Base-by-base conservation (phyloP, 768 basidiomycete species). In the Tylopilus rubrobrunneus region DNA sequence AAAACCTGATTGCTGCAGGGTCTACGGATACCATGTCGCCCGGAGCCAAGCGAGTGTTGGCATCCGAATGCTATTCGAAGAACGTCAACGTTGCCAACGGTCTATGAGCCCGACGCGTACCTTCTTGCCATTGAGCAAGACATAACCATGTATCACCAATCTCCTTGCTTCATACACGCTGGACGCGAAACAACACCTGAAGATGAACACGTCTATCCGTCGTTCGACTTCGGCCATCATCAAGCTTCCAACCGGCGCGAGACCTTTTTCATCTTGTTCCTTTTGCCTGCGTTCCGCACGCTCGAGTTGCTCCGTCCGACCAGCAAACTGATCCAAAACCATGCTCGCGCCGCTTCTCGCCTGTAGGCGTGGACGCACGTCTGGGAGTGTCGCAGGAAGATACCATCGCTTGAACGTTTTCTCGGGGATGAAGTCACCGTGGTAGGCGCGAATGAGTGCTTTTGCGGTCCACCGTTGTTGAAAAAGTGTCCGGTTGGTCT, bases 161-260 rank as follows among this genome's bases (percentile, higher is more conserved):
- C 87, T 74, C 61, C 93, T 77, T 4, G 97, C 97, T 61, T 92
- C 87, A 69, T 94, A 97, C 45, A 95, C 87, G 64, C 89, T 93
- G 56, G 84, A 81, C 28, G 86, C 87, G 60, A 98, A 86, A 67
- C 95, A 96, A 52, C 83, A 82, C 45, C 95, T 77, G 73, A 98
- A 98, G 47, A 98, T 73, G 67, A 98, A 83, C 43, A 92, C 86
- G 64, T 99, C 97, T 68, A 99, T 80, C 69, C 97, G 71, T 66
- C 94, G 79, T 77, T 99, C 97, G n/a, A 98, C 80, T 71, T 98
- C 92, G 0, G 83, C 70, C 69, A 95, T 90, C 90, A 98, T 95
- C 80, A 99, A 81, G 68, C 90, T 93, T 47, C 91, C 92, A 15
- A 98, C 88, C 6, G 97, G 97, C 17, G 93, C 87, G 61, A 90